Percentiles rank a stretch among this genome's conserved stretches.
Conservation (phyloP, 2,329 filamentous ascomycete species). For the Xylariaceae sp. region DNA sequence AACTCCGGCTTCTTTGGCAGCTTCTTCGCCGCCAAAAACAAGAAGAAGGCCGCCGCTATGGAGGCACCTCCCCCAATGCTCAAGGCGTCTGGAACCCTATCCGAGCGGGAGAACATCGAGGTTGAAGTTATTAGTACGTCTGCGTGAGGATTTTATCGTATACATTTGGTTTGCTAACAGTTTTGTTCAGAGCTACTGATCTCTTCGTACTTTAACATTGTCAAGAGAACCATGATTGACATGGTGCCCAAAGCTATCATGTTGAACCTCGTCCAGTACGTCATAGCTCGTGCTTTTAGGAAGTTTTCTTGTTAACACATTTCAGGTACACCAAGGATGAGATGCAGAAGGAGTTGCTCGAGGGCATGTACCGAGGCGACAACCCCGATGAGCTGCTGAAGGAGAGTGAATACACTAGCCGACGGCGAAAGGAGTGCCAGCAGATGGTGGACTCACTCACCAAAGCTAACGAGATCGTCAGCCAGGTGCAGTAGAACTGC, state of each 20-base stretch:
- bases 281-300: constrained; percentile 25
- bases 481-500: constrained; percentile 56
- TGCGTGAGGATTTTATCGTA: background rate
- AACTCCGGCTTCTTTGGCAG: constrained; percentile 92
- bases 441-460: constrained; percentile 95
- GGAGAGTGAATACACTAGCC: constrained; percentile 94
- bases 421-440: constrained; percentile 94
- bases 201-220: constrained; percentile 96
- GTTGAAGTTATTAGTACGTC: constrained; percentile 94
- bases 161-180: constrained; percentile 19
- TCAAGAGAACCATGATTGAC: constrained; percentile 97
- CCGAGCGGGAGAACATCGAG: constrained; percentile 89
- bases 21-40: constrained; percentile 99
- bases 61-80: constrained; percentile 87
- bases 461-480: constrained; percentile 93
- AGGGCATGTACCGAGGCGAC: constrained; percentile 92
- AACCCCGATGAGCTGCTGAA: constrained; percentile 92
- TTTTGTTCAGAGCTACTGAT: constrained; percentile 73
- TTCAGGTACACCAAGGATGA: constrained; percentile 87
- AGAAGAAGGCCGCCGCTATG: constrained; percentile 99
- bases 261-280: constrained; percentile 91
- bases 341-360: constrained; percentile 94
- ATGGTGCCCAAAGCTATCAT: constrained; percentile 99
- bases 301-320: constrained; percentile 18
- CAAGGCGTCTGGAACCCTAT: constrained; percentile 89